Percentiles rank a stretch among this genome's conserved stretches.
phyloP scores from a whole-genome alignment of 495 filamentous ascomycete genomes.

The Aspergillus conjunctus region DNA sequence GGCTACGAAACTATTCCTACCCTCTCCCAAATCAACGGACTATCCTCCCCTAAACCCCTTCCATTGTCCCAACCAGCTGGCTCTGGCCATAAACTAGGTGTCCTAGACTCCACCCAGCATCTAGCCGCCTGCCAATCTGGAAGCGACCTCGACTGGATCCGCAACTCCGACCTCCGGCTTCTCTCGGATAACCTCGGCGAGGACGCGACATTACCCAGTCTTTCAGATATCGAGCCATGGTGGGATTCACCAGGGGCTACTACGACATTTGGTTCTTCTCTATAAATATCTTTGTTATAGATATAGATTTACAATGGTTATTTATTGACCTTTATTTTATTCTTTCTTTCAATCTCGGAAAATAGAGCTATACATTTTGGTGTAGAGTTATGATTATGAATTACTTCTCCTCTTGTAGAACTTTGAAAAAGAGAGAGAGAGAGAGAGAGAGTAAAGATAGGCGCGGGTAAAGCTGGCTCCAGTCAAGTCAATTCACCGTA shows the following conservation, averaged over 20 bases:
- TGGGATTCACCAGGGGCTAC: slow-evolving; percentile 38
- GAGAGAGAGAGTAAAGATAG: too few relatives aligned
- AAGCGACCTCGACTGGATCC: slow-evolving; percentile 43
- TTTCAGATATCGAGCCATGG: slow-evolving; percentile 45
- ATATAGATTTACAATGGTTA: background rate
- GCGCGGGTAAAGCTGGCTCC: too few relatives aligned
- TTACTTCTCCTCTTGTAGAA: too few relatives aligned
- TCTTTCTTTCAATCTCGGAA: too few relatives aligned
- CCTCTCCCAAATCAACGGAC: background rate
- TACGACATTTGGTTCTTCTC: slow-evolving; percentile 1
- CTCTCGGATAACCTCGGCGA: slow-evolving; percentile 33
- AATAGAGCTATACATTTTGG: too few relatives aligned
- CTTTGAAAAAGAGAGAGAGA: too few relatives aligned
- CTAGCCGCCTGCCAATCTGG: slow-evolving; percentile 22
- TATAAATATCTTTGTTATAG: background rate
- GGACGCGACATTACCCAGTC: slow-evolving; percentile 33
- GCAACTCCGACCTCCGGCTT: slow-evolving; percentile 35
- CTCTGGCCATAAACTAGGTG: slow-evolving; percentile 5
- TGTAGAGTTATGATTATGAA: too few relatives aligned
- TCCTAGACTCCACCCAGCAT: slow-evolving; percentile 17
- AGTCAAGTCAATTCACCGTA: too few relatives aligned
- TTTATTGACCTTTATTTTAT: too few relatives aligned
- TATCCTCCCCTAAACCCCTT: slow-evolving; percentile 15
- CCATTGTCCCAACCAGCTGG: background rate
- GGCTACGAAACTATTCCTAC: background rate